These are phyloP conservation scores for Naganishia sp. DNA, from an alignment of 1,284 basidiomycete genomes.

Conservation along the genomic window DNA sequence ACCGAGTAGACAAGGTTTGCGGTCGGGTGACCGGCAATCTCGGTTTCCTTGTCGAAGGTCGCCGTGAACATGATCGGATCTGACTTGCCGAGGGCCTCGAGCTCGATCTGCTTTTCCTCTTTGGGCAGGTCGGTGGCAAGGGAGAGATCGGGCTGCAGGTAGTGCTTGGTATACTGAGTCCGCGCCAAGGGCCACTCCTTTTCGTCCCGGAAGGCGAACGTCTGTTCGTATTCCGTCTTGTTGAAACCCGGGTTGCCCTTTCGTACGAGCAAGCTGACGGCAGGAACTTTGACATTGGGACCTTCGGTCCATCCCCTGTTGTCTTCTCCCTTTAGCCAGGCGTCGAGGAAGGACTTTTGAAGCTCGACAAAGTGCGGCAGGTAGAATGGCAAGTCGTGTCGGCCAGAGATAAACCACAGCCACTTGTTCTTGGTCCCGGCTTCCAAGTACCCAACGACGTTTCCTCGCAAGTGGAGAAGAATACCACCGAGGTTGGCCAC, in stretches of 20 bases:
- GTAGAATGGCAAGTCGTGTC: constrained; percentile 51
- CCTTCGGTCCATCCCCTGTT: constrained; percentile 42
- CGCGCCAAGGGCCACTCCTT: constrained; percentile 45
- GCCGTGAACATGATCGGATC: constrained; percentile 38
- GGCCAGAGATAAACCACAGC: constrained; percentile 48
- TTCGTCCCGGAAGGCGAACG: constrained; percentile 39
- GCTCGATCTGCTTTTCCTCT: constrained; percentile 28
- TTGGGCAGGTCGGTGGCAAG: background rate
- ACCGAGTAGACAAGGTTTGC: constrained; percentile 40
- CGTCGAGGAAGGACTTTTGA: constrained; percentile 45
- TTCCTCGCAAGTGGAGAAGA: constrained; percentile 47
- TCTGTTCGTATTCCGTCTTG: constrained; percentile 44
- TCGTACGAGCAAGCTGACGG: constrained; percentile 44
- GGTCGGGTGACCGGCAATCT: constrained; percentile 47
- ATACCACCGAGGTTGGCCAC: constrained; percentile 51
- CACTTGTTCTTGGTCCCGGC: constrained; percentile 48
- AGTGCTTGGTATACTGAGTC: constrained; percentile 41
- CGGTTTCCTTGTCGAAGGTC: constrained; percentile 41
- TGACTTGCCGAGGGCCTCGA: constrained; percentile 36
- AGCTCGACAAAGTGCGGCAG: constrained; percentile 43
- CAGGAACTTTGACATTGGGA: constrained; percentile 42
- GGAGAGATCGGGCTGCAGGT: constrained; percentile 37
- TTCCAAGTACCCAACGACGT: constrained; percentile 46
- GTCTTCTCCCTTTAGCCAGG: constrained; percentile 43
- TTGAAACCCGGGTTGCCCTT: constrained; percentile 49